These are phyloP conservation scores for Peronospora destructor DNA, from an alignment of 352 stramenopile genomes.

Conservation along the genomic window DNA sequence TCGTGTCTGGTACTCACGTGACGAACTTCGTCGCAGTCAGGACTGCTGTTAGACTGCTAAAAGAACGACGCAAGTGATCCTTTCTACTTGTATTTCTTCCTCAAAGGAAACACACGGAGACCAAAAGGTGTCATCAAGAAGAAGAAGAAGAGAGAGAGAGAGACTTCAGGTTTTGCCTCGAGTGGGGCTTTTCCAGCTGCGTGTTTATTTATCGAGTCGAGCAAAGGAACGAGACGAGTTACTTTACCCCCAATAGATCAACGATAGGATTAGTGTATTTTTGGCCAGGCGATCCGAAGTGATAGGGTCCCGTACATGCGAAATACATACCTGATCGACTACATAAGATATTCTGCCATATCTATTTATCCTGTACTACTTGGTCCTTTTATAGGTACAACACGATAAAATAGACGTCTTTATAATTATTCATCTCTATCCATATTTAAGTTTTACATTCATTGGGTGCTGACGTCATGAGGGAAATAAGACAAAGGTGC, in stretches of 20 bases:
- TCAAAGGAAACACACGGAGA: neutral
- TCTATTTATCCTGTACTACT: neutral
- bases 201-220: conserved; percentile 40
- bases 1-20: conserved; percentile 66
- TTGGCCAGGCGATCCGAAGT: conserved; percentile 26
- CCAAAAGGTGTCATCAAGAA: conserved; percentile 15
- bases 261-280: conserved; percentile 18
- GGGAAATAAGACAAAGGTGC: too few species aligned
- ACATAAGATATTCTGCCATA: neutral
- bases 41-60: conserved; percentile 32
- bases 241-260: conserved; percentile 6
- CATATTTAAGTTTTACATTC: too few species aligned
- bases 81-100: neutral
- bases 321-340: conserved; percentile 29
- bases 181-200: conserved; percentile 3
- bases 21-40: conserved; percentile 49
- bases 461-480: too few species aligned
- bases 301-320: conserved; percentile 22
- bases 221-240: conserved; percentile 17
- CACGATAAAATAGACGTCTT: too few species aligned
- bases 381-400: neutral
- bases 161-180: neutral
- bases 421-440: too few species aligned
- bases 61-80: conserved; percentile 9
- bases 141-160: conserved; percentile 1